phyloP scores from a whole-genome alignment of 108 stramenopile species.

The Cylindrotheca closterium region DNA sequence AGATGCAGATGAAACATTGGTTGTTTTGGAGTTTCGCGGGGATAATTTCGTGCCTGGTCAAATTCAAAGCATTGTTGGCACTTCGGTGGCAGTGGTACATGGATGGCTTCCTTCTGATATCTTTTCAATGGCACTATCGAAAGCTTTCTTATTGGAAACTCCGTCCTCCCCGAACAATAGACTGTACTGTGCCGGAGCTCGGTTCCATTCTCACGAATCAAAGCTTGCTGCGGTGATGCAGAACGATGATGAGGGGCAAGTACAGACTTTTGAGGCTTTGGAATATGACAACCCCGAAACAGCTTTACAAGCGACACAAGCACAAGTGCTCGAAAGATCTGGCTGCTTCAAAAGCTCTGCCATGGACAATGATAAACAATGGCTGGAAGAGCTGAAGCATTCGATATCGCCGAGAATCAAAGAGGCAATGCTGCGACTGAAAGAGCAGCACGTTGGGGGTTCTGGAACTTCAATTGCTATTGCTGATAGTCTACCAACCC shows the following conservation, averaged over 20 bases:
- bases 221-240: constrained; percentile 17
- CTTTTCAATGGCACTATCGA: constrained; percentile 39
- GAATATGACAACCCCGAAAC: no score
- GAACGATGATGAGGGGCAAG: no score
- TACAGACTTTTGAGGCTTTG: no score
- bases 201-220: constrained; percentile 71
- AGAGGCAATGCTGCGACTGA: background rate
- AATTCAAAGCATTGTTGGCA: constrained; percentile 51
- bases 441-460: no score
- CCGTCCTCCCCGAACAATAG: constrained; percentile 41
- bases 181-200: constrained; percentile 49
- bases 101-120: constrained; percentile 59
- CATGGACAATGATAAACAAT: background rate
- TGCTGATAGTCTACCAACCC: no score
- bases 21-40: constrained; percentile 57
- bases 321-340: background rate
- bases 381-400: background rate
- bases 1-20: background rate
- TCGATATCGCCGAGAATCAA: background rate
- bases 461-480: no score
- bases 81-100: constrained; percentile 56
- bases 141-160: constrained; percentile 33
- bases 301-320: background rate
- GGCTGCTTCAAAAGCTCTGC: background rate
- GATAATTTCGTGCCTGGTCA: constrained; percentile 65